Base-by-base conservation (phyloP, 169 alveolate species). In the Toxoplasma gondii region DNA sequence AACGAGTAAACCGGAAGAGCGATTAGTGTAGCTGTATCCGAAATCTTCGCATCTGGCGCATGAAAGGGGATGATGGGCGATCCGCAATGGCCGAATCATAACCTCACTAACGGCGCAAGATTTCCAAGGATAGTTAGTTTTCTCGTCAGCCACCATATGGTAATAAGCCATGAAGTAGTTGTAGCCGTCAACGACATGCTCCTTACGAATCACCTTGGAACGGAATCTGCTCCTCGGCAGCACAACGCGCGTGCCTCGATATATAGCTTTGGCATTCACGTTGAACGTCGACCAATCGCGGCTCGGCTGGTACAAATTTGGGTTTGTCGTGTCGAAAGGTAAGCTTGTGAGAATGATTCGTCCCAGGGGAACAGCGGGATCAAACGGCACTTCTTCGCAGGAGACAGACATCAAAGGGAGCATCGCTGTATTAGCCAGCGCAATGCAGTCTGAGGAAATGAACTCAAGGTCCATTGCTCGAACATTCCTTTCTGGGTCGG, bases 81-180 rank as follows among this genome's bases (percentile, higher is more conserved):
- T 64, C n/a, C 74, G 74, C 74, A 64, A 7, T 16, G 74, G 74
- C n/a, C 74, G 24, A 27, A 64, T 64, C n/a, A 31, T 64, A 64
- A 64, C 74, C n/a, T 64, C 74, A 31, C 74, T 64, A 16, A 64
- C 74, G 7, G 74, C 74, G 45, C 86, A 78, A n/a, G 86, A 36
- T 38, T 78, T 1, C 86, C 86, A 78, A 41, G 86, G 86, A 78
- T 78, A 78, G n/a, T n/a, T 38, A 1, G 86, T 78, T 45, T 78
- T 78, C 45, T 38, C 49, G n/a, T 78, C 86, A 29, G 39, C 39
- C 86, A 78, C 39, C 86, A 78, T 78, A 36, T 78, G 49, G n/a
- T 36, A 78, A 19, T 78, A 78, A 1, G 39, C 27, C 86, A 38
- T 78, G 43, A 29, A 78, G 86, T 36, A n/a, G n/a, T 78, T 78